These are phyloP conservation scores for Clarkia xantiana DNA, from an alignment of 345 rosid species.

Conservation along the genomic window DNA sequence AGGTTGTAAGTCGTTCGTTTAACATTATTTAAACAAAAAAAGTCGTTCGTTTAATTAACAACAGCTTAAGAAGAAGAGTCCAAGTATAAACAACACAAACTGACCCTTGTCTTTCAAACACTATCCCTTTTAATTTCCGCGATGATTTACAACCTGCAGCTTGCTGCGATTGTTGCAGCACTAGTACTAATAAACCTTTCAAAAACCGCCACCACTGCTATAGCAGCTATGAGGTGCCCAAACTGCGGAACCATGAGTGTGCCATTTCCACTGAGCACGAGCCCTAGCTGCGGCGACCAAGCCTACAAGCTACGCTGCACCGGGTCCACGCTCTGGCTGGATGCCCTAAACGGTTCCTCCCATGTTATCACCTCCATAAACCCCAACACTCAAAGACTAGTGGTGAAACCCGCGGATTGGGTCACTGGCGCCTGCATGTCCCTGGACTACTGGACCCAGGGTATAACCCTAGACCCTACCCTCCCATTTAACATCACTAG, in stretches of 20 bases:
- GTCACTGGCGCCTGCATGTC: conserved; percentile 25
- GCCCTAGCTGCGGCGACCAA: conserved; percentile 17
- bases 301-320: conserved; percentile 14
- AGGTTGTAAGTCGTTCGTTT: too few relatives aligned
- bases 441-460: conserved; percentile 18
- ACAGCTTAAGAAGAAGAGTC: too few relatives aligned
- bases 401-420: conserved; percentile 24
- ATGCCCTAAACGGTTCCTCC: conserved; percentile 14
- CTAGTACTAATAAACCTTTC: too few relatives aligned
- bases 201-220: not conserved
- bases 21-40: too few relatives aligned
- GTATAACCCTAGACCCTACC: conserved; percentile 24
- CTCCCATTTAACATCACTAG: conserved; percentile 37
- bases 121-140: too few relatives aligned
- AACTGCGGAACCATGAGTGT: conserved; percentile 17
- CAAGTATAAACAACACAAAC: too few relatives aligned
- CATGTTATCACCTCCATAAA: conserved; percentile 34
- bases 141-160: too few relatives aligned
- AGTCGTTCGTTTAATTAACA: too few relatives aligned
- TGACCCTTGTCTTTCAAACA: too few relatives aligned
- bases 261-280: conserved; percentile 23
- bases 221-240: not conserved
- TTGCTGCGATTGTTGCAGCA: too few relatives aligned
- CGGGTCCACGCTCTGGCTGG: conserved; percentile 6
- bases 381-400: conserved; percentile 21